phyloP scores from a whole-genome alignment of 345 rosid species.

The Aquilaria sinensis region DNA sequence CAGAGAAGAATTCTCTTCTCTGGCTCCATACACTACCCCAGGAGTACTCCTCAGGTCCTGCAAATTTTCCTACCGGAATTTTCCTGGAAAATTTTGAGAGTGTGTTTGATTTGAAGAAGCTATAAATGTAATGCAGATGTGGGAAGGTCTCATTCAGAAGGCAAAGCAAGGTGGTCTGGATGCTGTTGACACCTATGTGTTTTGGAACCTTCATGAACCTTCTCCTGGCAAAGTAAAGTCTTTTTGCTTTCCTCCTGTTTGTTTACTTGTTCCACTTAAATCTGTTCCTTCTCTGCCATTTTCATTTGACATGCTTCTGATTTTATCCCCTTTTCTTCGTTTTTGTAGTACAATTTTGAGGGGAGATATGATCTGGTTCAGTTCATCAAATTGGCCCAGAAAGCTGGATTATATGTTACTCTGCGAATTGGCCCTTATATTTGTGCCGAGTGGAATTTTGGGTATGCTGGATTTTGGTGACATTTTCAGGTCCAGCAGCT shows the following conservation, averaged over 20 bases:
- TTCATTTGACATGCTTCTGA: neutral
- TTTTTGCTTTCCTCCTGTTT: constrained; percentile 11
- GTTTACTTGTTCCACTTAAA: neutral
- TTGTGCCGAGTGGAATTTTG: constrained; percentile 79
- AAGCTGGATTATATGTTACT: constrained; percentile 51
- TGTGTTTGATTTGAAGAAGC: neutral
- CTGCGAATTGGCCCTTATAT: constrained; percentile 75
- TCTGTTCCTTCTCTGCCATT: neutral
- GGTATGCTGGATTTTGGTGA: constrained; percentile 22
- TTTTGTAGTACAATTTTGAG: constrained; percentile 45
- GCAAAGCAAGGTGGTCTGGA: constrained; percentile 71
- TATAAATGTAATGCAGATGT: constrained; percentile 42
- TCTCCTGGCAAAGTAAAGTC: constrained; percentile 53
- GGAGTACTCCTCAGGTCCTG: constrained; percentile 51
- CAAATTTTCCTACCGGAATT: neutral
- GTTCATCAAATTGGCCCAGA: constrained; percentile 48
- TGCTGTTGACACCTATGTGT: constrained; percentile 61
- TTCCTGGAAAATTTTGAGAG: constrained; percentile 4
- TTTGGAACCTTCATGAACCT: constrained; percentile 72
- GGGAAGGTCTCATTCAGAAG: constrained; percentile 57
- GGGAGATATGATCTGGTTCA: constrained; percentile 52
- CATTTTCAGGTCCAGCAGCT: neutral
- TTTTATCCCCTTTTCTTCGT: neutral
- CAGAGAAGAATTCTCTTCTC: constrained; percentile 53
- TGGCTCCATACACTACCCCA: constrained; percentile 72